These are phyloP conservation scores for Microcyclospora tardicrescens DNA, from an alignment of 2,329 filamentous ascomycete species.

Conservation along the genomic window DNA sequence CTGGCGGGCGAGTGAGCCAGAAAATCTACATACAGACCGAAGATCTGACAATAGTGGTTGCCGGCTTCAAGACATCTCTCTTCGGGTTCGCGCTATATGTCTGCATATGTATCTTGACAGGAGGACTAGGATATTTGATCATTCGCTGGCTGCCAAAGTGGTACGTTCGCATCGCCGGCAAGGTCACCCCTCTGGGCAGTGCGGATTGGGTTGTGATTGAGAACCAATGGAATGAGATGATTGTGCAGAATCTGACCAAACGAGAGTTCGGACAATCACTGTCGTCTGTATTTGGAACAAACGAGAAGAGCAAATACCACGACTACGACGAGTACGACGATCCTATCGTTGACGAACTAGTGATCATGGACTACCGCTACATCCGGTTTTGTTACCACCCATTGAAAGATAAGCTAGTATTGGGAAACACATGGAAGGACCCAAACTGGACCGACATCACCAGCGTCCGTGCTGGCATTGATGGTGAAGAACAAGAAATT, in stretches of 20 bases:
- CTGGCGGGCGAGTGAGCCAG: slow-evolving; percentile 58
- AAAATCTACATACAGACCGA: slow-evolving; percentile 90
- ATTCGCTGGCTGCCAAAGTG: slow-evolving; percentile 83
- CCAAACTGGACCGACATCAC: slow-evolving; percentile 72
- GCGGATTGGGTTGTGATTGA: slow-evolving; percentile 91
- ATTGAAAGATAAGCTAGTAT: slow-evolving; percentile 71
- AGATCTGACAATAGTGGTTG: slow-evolving; percentile 85
- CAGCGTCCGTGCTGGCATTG: slow-evolving; percentile 63
- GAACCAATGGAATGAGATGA: slow-evolving; percentile 94
- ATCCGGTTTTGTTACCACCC: slow-evolving; percentile 88
- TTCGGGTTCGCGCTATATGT: slow-evolving; percentile 58
- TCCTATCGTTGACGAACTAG: slow-evolving; percentile 61
- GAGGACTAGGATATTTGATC: slow-evolving; percentile 70
- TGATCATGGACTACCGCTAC: slow-evolving; percentile 82
- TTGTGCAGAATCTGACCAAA: slow-evolving; percentile 54
- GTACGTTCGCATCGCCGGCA: slow-evolving; percentile 66
- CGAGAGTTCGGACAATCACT: slow-evolving; percentile 48
- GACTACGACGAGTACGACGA: slow-evolving; percentile 62
- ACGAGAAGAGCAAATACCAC: slow-evolving; percentile 49
- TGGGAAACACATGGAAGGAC: slow-evolving; percentile 88
- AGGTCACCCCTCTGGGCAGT: slow-evolving; percentile 52
- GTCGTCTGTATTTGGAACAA: slow-evolving; percentile 55
- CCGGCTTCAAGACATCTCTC: slow-evolving; percentile 71
- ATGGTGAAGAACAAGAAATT: slow-evolving; percentile 73
- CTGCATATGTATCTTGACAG: slow-evolving; percentile 55